phyloP scores from a whole-genome alignment of 2,329 filamentous ascomycete genomes.

The Colletotrichum orchidophilum region DNA sequence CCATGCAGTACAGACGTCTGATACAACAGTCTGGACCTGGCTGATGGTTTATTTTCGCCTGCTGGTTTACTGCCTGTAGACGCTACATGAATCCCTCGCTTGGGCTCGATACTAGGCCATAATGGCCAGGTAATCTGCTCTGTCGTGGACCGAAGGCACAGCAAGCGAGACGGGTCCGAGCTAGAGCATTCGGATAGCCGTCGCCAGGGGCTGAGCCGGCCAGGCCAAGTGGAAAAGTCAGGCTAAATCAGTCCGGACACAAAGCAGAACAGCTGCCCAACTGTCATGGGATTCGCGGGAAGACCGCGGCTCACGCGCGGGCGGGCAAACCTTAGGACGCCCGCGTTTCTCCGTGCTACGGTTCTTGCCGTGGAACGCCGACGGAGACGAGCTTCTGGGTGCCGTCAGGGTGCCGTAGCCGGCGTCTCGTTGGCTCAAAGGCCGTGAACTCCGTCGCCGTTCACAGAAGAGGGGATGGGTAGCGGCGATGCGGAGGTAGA shows the following conservation, averaged over 20 bases:
- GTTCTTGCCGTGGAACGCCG: slow-evolving; percentile 20
- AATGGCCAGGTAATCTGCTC: neutral
- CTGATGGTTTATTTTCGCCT: neutral
- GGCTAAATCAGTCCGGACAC: slow-evolving; percentile 2
- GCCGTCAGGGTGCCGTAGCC: neutral
- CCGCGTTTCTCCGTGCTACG: slow-evolving; percentile 17
- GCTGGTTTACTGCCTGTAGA: neutral
- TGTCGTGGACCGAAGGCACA: neutral
- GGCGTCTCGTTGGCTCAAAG: slow-evolving; percentile 13
- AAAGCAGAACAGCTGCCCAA: slow-evolving; percentile 26
- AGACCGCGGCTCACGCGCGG: slow-evolving; percentile 11
- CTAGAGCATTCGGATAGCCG: neutral
- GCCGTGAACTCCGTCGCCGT: slow-evolving; percentile 2
- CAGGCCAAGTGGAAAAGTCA: slow-evolving; percentile 2
- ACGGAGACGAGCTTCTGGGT: neutral
- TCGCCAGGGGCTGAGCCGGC: neutral
- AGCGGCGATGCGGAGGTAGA: slow-evolving; percentile 7
- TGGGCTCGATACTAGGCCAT: neutral
- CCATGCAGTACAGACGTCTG: neutral
- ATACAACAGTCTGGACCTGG: neutral
- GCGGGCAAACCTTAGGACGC: slow-evolving; percentile 9
- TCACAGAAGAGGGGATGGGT: neutral
- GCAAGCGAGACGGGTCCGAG: slow-evolving; percentile 18
- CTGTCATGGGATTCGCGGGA: slow-evolving; percentile 6
- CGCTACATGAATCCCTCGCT: neutral